Percentiles rank a stretch among this genome's conserved stretches.
These are phyloP conservation scores for Geotrichum reessii DNA, from an alignment of 1,139 yeast species.

Conservation along the genomic window DNA sequence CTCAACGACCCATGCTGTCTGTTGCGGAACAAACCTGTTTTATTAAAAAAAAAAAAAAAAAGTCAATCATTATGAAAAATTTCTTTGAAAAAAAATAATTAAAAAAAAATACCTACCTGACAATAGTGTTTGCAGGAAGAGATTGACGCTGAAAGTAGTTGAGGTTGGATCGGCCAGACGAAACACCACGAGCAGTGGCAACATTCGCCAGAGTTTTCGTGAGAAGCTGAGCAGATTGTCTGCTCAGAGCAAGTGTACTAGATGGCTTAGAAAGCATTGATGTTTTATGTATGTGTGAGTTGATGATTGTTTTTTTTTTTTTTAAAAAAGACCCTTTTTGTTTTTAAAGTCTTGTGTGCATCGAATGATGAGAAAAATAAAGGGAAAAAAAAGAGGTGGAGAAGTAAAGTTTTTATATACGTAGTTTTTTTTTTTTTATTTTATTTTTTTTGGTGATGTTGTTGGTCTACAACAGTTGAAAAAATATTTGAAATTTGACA, in stretches of 20 bases:
- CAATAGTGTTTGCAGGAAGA: constrained; percentile 66
- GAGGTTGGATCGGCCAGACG: constrained; percentile 26
- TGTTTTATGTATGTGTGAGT: not conserved
- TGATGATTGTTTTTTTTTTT: too few relatives aligned
- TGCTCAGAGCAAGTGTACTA: not conserved
- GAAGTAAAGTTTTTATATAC: too few relatives aligned
- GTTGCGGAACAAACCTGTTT: constrained; percentile 69
- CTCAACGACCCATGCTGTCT: constrained; percentile 87
- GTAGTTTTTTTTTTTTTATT: too few relatives aligned
- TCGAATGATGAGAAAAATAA: not conserved
- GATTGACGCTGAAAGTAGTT: constrained; percentile 63
- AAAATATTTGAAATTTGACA: too few relatives aligned
- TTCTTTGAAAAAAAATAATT: not conserved
- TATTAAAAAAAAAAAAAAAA: not conserved
- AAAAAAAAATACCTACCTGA: constrained; percentile 35
- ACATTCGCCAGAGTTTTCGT: not conserved
- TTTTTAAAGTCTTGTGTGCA: not conserved
- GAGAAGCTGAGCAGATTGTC: not conserved
- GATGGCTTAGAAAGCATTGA: not conserved
- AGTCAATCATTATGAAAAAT: not conserved
- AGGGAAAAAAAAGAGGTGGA: not conserved
- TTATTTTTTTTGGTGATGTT: too few relatives aligned
- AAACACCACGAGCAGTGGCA: not conserved
- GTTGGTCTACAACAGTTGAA: too few relatives aligned
- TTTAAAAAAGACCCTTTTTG: too few relatives aligned